Evolutionary conservation across 1,139 yeast species (phyloP).

Genomic region (Yamadazyma songkhlaensis): DNA sequence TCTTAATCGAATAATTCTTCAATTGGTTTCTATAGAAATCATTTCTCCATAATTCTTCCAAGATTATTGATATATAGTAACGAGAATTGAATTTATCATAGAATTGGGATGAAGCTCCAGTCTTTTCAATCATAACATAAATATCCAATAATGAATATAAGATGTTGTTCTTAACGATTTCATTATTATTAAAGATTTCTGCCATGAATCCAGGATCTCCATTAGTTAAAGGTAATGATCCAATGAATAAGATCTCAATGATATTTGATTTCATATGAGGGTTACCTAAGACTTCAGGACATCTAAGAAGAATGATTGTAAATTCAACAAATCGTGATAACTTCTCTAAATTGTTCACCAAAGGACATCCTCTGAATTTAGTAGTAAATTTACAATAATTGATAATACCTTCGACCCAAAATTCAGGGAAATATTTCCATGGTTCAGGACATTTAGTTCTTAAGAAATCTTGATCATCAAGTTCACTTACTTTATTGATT

Average conservation of each 20-base stretch:
- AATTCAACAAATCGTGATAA: slow-evolving; percentile 66
- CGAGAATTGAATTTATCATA: slow-evolving; percentile 94
- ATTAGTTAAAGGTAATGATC: slow-evolving; percentile 58
- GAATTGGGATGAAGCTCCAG: slow-evolving; percentile 93
- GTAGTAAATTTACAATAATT: slow-evolving; percentile 68
- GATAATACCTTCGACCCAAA: slow-evolving; percentile 77
- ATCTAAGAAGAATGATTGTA: slow-evolving; percentile 69
- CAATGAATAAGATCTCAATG: slow-evolving; percentile 76
- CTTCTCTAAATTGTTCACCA: slow-evolving; percentile 50
- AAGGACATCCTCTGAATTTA: slow-evolving; percentile 57
- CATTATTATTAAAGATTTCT: slow-evolving; percentile 60
- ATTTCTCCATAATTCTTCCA: slow-evolving; percentile 81
- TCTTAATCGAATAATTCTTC: slow-evolving; percentile 58
- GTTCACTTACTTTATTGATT: slow-evolving; percentile 43
- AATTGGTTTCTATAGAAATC: slow-evolving; percentile 67
- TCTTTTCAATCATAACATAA: slow-evolving; percentile 92
- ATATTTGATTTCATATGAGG: slow-evolving; percentile 89
- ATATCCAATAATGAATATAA: slow-evolving; percentile 83
- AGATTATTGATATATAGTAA: slow-evolving; percentile 77
- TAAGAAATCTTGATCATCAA: slow-evolving; percentile 69
- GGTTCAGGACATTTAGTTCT: slow-evolving; percentile 68
- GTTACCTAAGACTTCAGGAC: slow-evolving; percentile 83
- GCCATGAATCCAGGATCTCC: slow-evolving; percentile 74
- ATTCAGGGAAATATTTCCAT: slow-evolving; percentile 85
- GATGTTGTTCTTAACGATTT: slow-evolving; percentile 61